Percentiles rank a stretch among this genome's conserved stretches.
phyloP scores from a whole-genome alignment of 164 flowering plant genomes.

The Vitis rotundifolia region DNA sequence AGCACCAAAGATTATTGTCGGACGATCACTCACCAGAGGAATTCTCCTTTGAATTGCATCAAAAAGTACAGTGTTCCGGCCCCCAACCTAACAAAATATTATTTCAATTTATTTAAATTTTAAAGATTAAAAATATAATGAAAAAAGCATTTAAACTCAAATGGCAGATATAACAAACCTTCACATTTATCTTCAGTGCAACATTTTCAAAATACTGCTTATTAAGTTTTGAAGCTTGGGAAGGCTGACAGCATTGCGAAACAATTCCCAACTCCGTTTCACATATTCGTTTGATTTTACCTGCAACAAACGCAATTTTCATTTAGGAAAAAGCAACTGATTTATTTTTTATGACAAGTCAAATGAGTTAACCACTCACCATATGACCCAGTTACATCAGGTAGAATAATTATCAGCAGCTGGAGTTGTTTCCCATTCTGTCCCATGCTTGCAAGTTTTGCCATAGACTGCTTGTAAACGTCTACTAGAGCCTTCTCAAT shows the following conservation, averaged over 20 bases:
- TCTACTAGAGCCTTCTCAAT: conserved; percentile 52
- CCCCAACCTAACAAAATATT: conserved; percentile 39
- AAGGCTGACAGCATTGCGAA: conserved; percentile 63
- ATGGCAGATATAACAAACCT: conserved; percentile 31
- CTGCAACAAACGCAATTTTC: conserved; percentile 17
- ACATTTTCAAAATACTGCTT: conserved; percentile 61
- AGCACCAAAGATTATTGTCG: conserved; percentile 65
- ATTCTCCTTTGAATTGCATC: conserved; percentile 41
- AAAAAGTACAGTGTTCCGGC: conserved; percentile 43
- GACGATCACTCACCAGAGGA: conserved; percentile 38
- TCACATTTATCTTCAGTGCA: conserved; percentile 62
- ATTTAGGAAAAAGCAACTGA: not conserved
- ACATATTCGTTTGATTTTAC: conserved; percentile 55
- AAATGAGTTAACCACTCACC: conserved; percentile 39
- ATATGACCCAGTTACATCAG: conserved; percentile 67
- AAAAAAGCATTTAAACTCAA: not conserved
- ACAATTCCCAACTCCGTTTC: conserved; percentile 73
- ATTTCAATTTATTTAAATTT: not conserved
- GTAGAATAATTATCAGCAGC: conserved; percentile 70
- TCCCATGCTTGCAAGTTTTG: not conserved
- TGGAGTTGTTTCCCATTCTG: conserved; percentile 40
- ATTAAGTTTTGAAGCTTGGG: conserved; percentile 27
- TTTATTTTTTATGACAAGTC: not conserved
- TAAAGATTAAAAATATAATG: not conserved
- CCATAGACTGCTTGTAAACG: conserved; percentile 23